Evolutionary conservation across 768 basidiomycete genomes (phyloP), one percentile per base, ranked within the genome.

Genomic region (Xerocomus potaroensis): DNA sequence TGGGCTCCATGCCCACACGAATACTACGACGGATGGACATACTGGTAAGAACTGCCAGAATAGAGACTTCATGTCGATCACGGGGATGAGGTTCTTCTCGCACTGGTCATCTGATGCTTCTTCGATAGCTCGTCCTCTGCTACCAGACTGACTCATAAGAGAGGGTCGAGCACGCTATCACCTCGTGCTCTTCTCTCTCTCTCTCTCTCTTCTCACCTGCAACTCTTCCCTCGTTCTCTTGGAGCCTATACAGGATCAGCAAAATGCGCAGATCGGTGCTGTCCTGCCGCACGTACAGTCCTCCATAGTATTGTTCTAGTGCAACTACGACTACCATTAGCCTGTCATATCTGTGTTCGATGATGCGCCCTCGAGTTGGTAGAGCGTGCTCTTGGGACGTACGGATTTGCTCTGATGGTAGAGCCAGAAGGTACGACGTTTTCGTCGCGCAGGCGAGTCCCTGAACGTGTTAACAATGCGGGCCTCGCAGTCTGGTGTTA

Each of bases 211-310:
- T n/a, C n/a, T n/a, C n/a, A n/a, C n/a, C n/a, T n/a, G n/a, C n/a
- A n/a, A n/a, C n/a, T n/a, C n/a, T n/a, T n/a, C n/a, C n/a, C n/a
- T n/a, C n/a, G n/a, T n/a, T n/a, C n/a, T n/a, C n/a, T n/a, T 86
- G 41, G 81, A 81, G 50, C 72, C 72, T 2, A 61, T 87, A 19
- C 81, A 84, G 41, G 57, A 63, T 14, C 61, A 62, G 23, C 58
- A 62, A 18, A 60, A 58, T 14, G 39, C 47, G 0, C 26, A 66
- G 30, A 48, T 86, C 2, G 60, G 77, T 18, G 68, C 78, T 10
- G 63, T 88, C 1, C 50, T 77, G 0, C 82, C 87, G 7, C 62
- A 88, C 14, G 62, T 83, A 3, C 83, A 67, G 78, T 9, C 52
- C 87, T 16, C 78, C 83, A n/a, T n/a, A n/a, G n/a, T n/a, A n/a